phyloP scores from a whole-genome alignment of 495 filamentous ascomycete species.

The Annulohypoxylon bovei region DNA sequence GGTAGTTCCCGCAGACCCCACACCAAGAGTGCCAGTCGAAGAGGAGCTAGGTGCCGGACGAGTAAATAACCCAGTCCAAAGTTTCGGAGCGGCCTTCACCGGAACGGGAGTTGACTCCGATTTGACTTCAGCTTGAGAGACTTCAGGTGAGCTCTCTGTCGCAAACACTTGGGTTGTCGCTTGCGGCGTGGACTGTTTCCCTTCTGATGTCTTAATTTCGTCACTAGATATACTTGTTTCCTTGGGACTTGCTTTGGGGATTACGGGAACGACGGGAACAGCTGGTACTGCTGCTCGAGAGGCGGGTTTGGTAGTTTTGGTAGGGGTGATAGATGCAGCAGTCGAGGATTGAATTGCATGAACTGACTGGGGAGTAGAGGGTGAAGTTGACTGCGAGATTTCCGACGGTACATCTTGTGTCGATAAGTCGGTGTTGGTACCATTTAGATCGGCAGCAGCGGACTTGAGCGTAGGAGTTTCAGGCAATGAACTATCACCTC shows the following conservation, averaged over 20 bases:
- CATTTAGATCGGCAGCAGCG: not conserved
- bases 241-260: constrained; percentile 64
- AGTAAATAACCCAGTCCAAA: constrained; percentile 80
- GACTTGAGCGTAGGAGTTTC: constrained; percentile 47
- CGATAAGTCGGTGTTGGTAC: constrained; percentile 53
- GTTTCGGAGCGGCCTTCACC: constrained; percentile 65
- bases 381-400: constrained; percentile 69
- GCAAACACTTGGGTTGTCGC: constrained; percentile 37
- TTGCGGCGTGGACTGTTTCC: constrained; percentile 52
- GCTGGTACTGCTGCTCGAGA: constrained; percentile 64
- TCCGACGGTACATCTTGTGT: constrained; percentile 75
- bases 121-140: constrained; percentile 44
- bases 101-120: constrained; percentile 51
- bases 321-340: constrained; percentile 35
- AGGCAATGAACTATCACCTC: constrained; percentile 10
- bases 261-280: constrained; percentile 72
- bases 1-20: constrained; percentile 40
- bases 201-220: constrained; percentile 39
- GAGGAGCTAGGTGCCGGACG: constrained; percentile 55
- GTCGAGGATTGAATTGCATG: constrained; percentile 54
- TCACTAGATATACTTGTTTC: constrained; percentile 50
- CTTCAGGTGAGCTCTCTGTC: constrained; percentile 28
- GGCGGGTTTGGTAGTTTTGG: constrained; percentile 57
- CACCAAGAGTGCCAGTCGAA: constrained; percentile 35
- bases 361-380: constrained; percentile 74